phyloP scores from a whole-genome alignment of 352 stramenopile species.

The Pythium apleroticum region DNA sequence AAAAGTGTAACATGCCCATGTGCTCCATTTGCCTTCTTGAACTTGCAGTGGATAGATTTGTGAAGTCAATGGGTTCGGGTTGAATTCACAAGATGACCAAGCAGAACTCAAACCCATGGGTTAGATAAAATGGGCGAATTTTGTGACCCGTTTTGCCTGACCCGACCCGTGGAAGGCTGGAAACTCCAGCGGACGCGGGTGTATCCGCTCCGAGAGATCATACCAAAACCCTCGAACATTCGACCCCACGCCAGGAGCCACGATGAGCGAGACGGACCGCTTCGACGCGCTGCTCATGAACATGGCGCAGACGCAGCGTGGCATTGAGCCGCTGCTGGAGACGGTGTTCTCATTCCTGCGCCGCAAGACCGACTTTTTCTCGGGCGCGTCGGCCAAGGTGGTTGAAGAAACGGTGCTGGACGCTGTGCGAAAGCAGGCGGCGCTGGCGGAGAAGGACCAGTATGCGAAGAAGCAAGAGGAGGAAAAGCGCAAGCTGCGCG shows the following conservation, averaged over 20 bases:
- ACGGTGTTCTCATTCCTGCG: constrained; percentile 98
- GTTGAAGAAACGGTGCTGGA: constrained; percentile 88
- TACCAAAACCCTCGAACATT: constrained; percentile 1
- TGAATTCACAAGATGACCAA: background rate
- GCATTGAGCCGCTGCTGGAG: constrained; percentile 98
- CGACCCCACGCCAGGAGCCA: background rate
- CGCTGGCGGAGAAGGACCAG: constrained; percentile 81
- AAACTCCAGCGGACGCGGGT: constrained; percentile 12
- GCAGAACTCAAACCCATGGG: background rate
- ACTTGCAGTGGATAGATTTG: constrained; percentile 2
- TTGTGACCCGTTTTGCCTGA: background rate
- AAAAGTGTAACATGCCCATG: constrained; percentile 24
- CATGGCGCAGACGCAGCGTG: constrained; percentile 95
- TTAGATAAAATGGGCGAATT: background rate
- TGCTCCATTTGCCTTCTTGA: constrained; percentile 8
- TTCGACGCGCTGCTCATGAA: constrained; percentile 97
- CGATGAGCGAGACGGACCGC: constrained; percentile 72
- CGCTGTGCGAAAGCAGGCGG: constrained; percentile 91
- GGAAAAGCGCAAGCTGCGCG: constrained; percentile 58
- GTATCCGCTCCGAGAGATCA: constrained; percentile 3
- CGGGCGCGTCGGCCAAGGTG: constrained; percentile 76
- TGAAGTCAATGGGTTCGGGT: constrained; percentile 8
- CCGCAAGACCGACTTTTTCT: constrained; percentile 99
- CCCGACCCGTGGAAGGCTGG: constrained; percentile 1
- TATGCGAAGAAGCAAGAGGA: constrained; percentile 78